Conservation (phyloP, 495 filamentous ascomycete genomes). For the Chaetomium tenue region DNA sequence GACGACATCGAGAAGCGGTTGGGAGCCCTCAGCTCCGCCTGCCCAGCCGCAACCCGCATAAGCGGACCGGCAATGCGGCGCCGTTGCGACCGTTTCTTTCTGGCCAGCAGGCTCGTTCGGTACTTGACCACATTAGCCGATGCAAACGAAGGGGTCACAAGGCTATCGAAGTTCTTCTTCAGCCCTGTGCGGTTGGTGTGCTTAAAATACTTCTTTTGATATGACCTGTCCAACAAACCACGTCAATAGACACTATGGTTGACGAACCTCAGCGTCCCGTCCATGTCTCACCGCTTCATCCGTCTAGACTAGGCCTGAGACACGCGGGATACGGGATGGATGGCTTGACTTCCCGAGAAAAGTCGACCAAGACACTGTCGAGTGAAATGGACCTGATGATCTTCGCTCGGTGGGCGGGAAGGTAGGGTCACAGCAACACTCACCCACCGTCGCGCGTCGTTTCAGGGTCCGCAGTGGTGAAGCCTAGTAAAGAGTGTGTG, state of each 20-base stretch:
- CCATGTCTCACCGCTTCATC: conserved; percentile 1
- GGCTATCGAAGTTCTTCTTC: background rate
- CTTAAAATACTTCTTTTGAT: conserved; percentile 4
- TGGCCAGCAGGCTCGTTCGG: background rate
- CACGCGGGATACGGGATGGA: conserved; percentile 11
- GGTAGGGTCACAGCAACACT: conserved; percentile 7
- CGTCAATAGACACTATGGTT: background rate
- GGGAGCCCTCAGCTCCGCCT: conserved; percentile 13
- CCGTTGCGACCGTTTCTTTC: background rate
- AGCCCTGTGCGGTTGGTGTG: conserved; percentile 9
- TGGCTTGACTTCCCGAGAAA: background rate
- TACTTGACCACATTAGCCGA: conserved; percentile 4
- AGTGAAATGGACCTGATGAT: conserved; percentile 2
- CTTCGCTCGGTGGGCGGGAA: conserved; percentile 5
- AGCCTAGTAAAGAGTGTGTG: conserved; percentile 1
- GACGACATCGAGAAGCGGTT: background rate
- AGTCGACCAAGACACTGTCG: background rate
- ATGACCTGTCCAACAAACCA: background rate
- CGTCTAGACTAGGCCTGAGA: background rate
- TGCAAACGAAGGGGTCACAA: conserved; percentile 8
- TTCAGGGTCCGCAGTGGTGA: conserved; percentile 21
- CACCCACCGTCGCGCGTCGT: background rate
- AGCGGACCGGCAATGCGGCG: conserved; percentile 19
- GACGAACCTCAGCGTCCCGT: background rate
- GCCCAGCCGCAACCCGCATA: conserved; percentile 12